Base-by-base conservation (phyloP, 2,329 filamentous ascomycete genomes). In the Pseudocercospora cruenta region DNA sequence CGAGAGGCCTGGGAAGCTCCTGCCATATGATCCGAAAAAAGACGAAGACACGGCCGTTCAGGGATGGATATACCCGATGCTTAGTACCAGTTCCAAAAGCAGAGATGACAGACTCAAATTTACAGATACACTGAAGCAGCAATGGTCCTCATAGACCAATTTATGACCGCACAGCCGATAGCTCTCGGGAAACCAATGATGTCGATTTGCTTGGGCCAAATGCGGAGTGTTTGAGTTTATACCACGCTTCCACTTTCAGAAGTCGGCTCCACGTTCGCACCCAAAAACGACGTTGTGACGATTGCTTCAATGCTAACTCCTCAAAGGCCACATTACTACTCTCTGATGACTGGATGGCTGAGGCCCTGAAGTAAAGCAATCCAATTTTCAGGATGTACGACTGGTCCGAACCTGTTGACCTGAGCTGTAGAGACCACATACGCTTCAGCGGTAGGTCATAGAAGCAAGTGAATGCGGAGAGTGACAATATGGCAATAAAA, bases 1-100 rank as follows among this genome's bases (percentile, higher is more conserved):
- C 85, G 94, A 67, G 93, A 97, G 70, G 87, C 85, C 21, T 98
- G 93, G 91, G 86, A 91, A 54, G 88, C 87, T 0, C 92, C 92
- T 22, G 72, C 70, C 36, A 65, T 74, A 64, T 75, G 53, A 69
- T 24, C 19, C 28, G 43, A 49, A 49, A 61, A 26, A 54, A 58
- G 19, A 43, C 47, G 55, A 63, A n/a, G 47, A 60, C 12, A 58
- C 45, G 57, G 43, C 33, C 45, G 6, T 22, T 33, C 4, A 19
- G 31, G 12, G 39, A 60, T 26, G 58, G 36, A 49, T 60, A 59
- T 59, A 59, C 57, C 57, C 57, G 12, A 55, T 55, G 51, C 21
- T 31, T 10, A 28, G 22, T 9, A 55, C 51, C 21, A 55, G 51
- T 55, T 31, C 12, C 22, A 55, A 51, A 51, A 51, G 19, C 47